phyloP scores from a whole-genome alignment of 176 grass and related monocot species.

The Zoysia pacifica region DNA sequence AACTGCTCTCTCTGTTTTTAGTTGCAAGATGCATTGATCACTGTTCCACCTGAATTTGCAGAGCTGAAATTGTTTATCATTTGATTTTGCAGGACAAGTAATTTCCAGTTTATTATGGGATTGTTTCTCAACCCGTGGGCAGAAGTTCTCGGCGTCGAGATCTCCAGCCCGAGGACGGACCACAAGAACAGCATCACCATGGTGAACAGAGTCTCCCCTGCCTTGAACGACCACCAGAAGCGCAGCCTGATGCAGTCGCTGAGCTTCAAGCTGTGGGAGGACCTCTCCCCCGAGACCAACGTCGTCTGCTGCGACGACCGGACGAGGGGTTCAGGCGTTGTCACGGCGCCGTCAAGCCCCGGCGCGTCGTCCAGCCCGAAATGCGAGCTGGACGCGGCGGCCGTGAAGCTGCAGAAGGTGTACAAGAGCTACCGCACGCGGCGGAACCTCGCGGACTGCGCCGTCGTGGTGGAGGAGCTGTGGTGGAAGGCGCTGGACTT shows the following conservation, averaged over 20 bases:
- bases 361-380: constrained; percentile 45
- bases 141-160: constrained; percentile 47
- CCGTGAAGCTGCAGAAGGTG: constrained; percentile 82
- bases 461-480: constrained; percentile 91
- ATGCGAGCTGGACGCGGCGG: constrained; percentile 68
- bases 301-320: background rate
- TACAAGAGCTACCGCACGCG: constrained; percentile 91
- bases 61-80: background rate
- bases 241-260: constrained; percentile 34
- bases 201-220: constrained; percentile 32
- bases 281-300: background rate
- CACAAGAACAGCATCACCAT: constrained; percentile 1
- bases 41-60: constrained; percentile 6
- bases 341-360: constrained; percentile 23
- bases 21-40: constrained; percentile 3
- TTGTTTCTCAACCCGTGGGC: constrained; percentile 48
- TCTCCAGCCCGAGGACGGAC: constrained; percentile 28
- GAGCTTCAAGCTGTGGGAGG: constrained; percentile 66
- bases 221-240: constrained; percentile 11
- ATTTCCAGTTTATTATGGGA: constrained; percentile 68
- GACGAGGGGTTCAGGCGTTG: constrained; percentile 1
- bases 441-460: constrained; percentile 83
- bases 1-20: background rate
- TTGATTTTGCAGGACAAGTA: constrained; percentile 7
- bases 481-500: constrained; percentile 98